Conservation (phyloP, 805 yeast genomes). For the Babjeviella inositovora region DNA sequence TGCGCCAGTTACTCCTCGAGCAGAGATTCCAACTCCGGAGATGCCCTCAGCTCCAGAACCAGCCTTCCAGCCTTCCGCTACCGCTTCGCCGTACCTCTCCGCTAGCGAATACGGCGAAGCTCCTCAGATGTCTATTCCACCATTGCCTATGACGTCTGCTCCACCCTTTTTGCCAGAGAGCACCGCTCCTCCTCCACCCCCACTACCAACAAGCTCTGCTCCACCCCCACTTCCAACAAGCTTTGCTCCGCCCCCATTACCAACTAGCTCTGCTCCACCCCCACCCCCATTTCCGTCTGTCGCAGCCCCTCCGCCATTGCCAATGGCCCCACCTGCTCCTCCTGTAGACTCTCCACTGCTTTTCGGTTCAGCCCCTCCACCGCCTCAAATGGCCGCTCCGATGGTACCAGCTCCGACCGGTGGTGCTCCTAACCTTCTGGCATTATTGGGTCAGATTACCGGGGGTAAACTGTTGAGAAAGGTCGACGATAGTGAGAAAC, state of each 20-base stretch:
- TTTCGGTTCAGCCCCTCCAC: too few relatives aligned
- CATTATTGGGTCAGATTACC: conserved; percentile 39
- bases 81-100: too few relatives aligned
- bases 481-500: conserved; percentile 30
- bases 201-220: conserved; percentile 8
- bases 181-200: conserved; percentile 12
- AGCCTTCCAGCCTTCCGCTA: too few relatives aligned
- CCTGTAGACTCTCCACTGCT: conserved; percentile 11
- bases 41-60: too few relatives aligned
- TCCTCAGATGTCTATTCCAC: conserved; percentile 4
- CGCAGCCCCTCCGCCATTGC: conserved; percentile 11
- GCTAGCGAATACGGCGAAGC: too few relatives aligned
- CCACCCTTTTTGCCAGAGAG: conserved; percentile 5
- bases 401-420: conserved; percentile 12
- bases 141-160: conserved; percentile 3
- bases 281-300: conserved; percentile 14
- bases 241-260: conserved; percentile 24
- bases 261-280: conserved; percentile 9
- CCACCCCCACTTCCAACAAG: conserved; percentile 12
- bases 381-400: conserved; percentile 10
- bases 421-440: conserved; percentile 20
- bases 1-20: conserved; percentile 3
- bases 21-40: too few relatives aligned
- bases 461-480: conserved; percentile 33
- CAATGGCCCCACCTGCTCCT: conserved; percentile 18